Conservation (phyloP, 2,329 filamentous ascomycete genomes). For the Aureobasidium melanogenum region DNA sequence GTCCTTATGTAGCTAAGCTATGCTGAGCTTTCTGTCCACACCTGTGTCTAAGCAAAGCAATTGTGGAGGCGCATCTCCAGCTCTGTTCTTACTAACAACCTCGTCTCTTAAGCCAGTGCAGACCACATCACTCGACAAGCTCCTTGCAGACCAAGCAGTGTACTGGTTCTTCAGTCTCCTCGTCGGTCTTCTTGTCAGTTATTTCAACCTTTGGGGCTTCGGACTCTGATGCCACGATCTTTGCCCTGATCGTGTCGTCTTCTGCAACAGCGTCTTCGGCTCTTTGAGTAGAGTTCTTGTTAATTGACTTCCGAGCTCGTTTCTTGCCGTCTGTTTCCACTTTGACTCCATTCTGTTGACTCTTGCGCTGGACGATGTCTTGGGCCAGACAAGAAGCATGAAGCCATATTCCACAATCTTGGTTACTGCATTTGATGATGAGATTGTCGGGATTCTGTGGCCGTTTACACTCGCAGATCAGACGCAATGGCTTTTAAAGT, state of each 20-base stretch:
- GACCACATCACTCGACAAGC: slow-evolving; percentile 11
- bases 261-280: background rate
- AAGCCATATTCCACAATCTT: slow-evolving; percentile 33
- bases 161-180: slow-evolving; percentile 18
- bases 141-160: slow-evolving; percentile 23
- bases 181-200: slow-evolving; percentile 17
- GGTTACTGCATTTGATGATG: slow-evolving; percentile 32
- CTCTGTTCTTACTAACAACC: background rate
- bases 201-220: slow-evolving; percentile 21
- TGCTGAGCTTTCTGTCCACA: background rate
- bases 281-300: background rate
- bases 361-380: slow-evolving; percentile 17
- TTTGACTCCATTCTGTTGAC: slow-evolving; percentile 4
- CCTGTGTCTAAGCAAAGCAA: background rate
- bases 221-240: background rate
- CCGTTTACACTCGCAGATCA: slow-evolving; percentile 31
- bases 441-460: slow-evolving; percentile 35
- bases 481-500: slow-evolving; percentile 22
- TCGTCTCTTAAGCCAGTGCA: no score
- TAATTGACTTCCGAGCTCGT: background rate
- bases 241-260: background rate
- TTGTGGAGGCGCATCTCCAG: background rate
- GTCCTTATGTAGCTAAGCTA: background rate
- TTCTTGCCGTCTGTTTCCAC: slow-evolving; percentile 16
- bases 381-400: slow-evolving; percentile 32